A percentile compares a stretch with the other conserved stretches of the same genome.
Conservation (phyloP, 2,329 filamentous ascomycete species). For the Stylonectria norvegica region DNA sequence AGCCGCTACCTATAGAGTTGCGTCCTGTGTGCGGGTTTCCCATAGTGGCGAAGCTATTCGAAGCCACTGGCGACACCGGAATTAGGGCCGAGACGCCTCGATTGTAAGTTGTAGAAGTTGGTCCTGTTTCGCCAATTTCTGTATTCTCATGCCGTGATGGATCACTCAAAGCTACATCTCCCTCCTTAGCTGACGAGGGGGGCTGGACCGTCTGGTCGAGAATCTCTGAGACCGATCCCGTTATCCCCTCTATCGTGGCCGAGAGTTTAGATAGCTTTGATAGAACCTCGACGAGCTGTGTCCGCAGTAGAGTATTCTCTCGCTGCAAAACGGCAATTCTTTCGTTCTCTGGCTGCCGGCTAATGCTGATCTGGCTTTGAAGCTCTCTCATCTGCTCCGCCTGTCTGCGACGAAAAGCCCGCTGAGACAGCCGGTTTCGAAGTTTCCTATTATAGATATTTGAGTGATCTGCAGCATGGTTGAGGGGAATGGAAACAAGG, state of each 20-base stretch:
- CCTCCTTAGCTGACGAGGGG: no score
- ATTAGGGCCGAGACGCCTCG: not conserved
- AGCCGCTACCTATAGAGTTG: no score
- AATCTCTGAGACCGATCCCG: constrained; percentile 22
- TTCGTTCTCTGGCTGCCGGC: constrained; percentile 23
- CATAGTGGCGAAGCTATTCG: not conserved
- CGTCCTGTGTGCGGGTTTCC: no score
- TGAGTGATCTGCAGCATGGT: not conserved
- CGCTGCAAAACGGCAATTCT: constrained; percentile 20
- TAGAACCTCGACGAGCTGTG: constrained; percentile 30
- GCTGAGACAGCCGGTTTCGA: constrained; percentile 32
- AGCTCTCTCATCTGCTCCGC: constrained; percentile 29
- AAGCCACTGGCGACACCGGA: not conserved
- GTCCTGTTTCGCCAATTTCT: not conserved
- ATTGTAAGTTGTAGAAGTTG: not conserved
- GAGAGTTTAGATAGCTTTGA: constrained; percentile 23
- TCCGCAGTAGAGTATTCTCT: constrained; percentile 26
- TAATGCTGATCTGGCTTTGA: constrained; percentile 18
- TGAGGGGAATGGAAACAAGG: not conserved
- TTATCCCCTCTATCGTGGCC: constrained; percentile 24
- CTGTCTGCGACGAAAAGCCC: constrained; percentile 31
- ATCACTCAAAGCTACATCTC: no score
- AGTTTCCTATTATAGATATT: constrained; percentile 20
- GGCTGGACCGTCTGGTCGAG: constrained; percentile 19
- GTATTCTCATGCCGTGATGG: not conserved